A percentile compares a stretch with the other conserved stretches of the same genome.
Conservation (phyloP, 768 basidiomycete species). For the Auricularia cornea region DNA sequence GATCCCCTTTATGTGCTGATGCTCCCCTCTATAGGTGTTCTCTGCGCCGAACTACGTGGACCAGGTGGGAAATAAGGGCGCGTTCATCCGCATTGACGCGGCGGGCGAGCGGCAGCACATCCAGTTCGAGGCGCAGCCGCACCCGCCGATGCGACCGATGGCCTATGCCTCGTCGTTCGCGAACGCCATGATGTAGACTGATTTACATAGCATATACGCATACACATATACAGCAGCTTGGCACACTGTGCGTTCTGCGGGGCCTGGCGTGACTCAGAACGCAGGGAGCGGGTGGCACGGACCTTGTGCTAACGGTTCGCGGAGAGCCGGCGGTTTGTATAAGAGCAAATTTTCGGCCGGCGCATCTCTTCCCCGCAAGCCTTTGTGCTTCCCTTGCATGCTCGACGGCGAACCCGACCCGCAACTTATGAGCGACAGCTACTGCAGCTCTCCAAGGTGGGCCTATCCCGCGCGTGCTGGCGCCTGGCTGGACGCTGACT, state of each 20-base stretch:
- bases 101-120: constrained; percentile 63
- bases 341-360: neutral
- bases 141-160: constrained; percentile 91
- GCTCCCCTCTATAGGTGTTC: constrained; percentile 51
- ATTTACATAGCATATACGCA: neutral
- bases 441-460: neutral
- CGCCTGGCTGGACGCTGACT: neutral
- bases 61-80: constrained; percentile 85
- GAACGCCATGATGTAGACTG: constrained; percentile 56
- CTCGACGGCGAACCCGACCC: neutral
- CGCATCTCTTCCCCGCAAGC: neutral
- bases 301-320: neutral
- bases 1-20: constrained; percentile 4
- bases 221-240: neutral
- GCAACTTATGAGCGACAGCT: neutral
- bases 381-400: neutral
- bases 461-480: neutral
- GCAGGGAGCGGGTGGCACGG: neutral
- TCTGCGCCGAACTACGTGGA: constrained; percentile 95
- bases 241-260: neutral
- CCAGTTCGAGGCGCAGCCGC: constrained; percentile 79
- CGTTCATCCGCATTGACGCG: constrained; percentile 71
- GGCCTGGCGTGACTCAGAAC: neutral
- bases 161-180: constrained; percentile 67
- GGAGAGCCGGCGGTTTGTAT: neutral